Conservation (phyloP, 371 early-diverging fungal genomes). For the Nematocida ironsii region DNA sequence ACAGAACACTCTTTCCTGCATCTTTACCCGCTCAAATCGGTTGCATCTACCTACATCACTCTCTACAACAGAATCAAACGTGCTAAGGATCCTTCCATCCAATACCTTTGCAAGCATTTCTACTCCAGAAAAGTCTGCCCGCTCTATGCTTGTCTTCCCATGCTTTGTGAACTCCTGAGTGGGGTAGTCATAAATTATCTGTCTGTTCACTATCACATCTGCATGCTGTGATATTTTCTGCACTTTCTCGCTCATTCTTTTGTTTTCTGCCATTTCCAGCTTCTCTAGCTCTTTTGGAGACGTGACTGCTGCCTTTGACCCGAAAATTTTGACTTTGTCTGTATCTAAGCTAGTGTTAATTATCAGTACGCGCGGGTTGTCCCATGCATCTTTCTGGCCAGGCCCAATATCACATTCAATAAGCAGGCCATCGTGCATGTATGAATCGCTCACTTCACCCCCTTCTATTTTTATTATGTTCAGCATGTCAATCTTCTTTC, state of each 20-base stretch:
- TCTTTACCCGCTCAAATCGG: conserved; percentile 87
- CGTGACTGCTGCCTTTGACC: conserved; percentile 90
- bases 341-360: conserved; percentile 81
- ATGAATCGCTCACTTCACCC: conserved; percentile 89
- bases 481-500: conserved; percentile 72
- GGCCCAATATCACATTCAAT: conserved; percentile 94
- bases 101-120: conserved; percentile 79
- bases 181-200: conserved; percentile 99
- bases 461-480: conserved; percentile 94
- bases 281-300: conserved; percentile 92
- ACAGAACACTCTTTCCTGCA: conserved; percentile 81
- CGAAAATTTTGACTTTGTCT: conserved; percentile 98
- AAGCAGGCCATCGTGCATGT: conserved; percentile 92
- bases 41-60: conserved; percentile 88
- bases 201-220: conserved; percentile 96
- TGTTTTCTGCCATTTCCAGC: conserved; percentile 93
- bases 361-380: conserved; percentile 47
- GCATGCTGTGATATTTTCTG: conserved; percentile 81
- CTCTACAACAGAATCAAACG: conserved; percentile 81
- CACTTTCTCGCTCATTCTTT: conserved; percentile 96
- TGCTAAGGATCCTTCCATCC: conserved; percentile 91
- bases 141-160: conserved; percentile 91
- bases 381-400: conserved; percentile 75
- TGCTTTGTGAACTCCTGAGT: conserved; percentile 92
- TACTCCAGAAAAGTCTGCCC: conserved; percentile 98